phyloP scores from a whole-genome alignment of 2,329 filamentous ascomycete species.

The Dothistroma septosporum region DNA sequence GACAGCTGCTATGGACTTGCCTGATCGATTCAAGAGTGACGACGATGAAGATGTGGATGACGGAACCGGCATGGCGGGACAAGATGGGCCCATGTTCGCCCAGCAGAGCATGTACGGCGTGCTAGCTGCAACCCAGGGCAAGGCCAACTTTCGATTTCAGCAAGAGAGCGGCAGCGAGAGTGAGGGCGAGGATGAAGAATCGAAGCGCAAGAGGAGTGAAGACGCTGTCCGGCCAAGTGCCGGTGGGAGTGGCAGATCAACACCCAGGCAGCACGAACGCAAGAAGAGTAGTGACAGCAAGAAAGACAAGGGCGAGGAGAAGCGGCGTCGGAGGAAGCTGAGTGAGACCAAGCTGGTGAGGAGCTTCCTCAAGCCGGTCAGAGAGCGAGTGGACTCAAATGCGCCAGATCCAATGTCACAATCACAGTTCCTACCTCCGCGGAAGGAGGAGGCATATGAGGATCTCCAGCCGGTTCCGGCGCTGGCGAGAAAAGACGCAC shows the following conservation, averaged over 20 bases:
- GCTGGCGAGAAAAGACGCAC: constrained; percentile 51
- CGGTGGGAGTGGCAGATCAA: constrained; percentile 8
- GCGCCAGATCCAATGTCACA: constrained; percentile 31
- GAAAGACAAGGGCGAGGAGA: constrained; percentile 4
- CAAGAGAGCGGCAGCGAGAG: constrained; percentile 77
- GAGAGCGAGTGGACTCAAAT: constrained; percentile 35
- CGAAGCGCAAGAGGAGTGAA: constrained; percentile 9
- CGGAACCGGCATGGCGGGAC: constrained; percentile 16
- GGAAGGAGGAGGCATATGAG: constrained; percentile 16
- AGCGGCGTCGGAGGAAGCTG: constrained; percentile 53
- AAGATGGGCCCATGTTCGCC: constrained; percentile 57
- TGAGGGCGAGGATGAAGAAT: constrained; percentile 26
- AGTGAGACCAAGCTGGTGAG: constrained; percentile 64
- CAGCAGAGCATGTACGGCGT: constrained; percentile 93
- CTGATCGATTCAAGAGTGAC: constrained; percentile 19
- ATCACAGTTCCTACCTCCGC: constrained; percentile 29
- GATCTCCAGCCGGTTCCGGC: background rate
- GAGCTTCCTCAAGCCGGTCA: constrained; percentile 58
- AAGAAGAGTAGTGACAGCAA: constrained; percentile 3
- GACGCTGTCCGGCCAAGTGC: background rate
- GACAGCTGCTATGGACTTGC: constrained; percentile 15
- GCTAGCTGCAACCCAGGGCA: constrained; percentile 81
- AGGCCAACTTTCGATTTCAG: constrained; percentile 62
- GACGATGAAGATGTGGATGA: constrained; percentile 22
- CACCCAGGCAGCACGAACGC: constrained; percentile 7